These are phyloP conservation scores for Silene vulgaris DNA, from an alignment of 179 eudicot species.

Conservation along the genomic window DNA sequence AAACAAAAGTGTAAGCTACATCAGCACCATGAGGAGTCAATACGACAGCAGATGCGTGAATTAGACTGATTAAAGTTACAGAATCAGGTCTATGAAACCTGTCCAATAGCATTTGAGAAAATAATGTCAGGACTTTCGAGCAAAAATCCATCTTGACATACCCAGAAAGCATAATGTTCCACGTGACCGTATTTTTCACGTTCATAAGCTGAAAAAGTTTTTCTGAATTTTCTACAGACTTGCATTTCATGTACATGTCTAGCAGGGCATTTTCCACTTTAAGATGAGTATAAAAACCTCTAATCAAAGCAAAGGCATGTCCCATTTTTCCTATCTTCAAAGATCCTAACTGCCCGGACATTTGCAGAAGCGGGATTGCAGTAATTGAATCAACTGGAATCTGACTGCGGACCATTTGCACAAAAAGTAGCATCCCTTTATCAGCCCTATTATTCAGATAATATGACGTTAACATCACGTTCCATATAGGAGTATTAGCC, in stretches of 20 bases:
- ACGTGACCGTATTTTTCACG: constrained; percentile 27
- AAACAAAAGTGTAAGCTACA: constrained; percentile 26
- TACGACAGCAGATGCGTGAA: constrained; percentile 29
- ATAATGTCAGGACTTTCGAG: constrained; percentile 19
- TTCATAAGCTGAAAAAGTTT: constrained; percentile 22
- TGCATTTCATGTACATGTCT: constrained; percentile 43
- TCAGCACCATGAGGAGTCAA: constrained; percentile 23
- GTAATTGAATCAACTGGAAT: constrained; percentile 32
- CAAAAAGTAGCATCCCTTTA: constrained; percentile 30
- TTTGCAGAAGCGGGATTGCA: constrained; percentile 28
- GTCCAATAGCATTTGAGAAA: constrained; percentile 30
- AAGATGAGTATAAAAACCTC: constrained; percentile 28
- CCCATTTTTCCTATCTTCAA: constrained; percentile 33
- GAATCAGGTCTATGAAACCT: constrained; percentile 27
- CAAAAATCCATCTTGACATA: constrained; percentile 20
- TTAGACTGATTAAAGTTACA: constrained; percentile 27
- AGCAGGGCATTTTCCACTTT: constrained; percentile 31
- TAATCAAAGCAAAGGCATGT: constrained; percentile 29
- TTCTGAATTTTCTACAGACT: constrained; percentile 26
- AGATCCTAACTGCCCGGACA: constrained; percentile 29
- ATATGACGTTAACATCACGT: constrained; percentile 31
- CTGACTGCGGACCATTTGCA: constrained; percentile 25
- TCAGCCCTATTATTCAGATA: constrained; percentile 22
- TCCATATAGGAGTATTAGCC: constrained; percentile 38
- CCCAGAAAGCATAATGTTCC: constrained; percentile 38